Conservation (phyloP, 805 yeast genomes). For the Barnettozyma sp. region DNA sequence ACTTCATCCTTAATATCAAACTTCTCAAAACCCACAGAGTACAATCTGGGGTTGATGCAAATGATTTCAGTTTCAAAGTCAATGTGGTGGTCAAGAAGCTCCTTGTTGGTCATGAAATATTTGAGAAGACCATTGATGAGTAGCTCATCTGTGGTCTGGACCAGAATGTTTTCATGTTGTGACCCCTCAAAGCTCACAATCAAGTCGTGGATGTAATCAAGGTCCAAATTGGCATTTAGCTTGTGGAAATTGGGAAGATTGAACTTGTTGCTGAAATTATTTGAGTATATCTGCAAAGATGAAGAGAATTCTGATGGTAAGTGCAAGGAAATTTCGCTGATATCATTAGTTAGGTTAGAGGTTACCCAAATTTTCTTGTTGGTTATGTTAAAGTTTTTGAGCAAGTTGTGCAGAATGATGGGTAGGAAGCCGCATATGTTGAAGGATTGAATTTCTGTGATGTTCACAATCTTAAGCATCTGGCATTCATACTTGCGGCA, state of each 20-base stretch:
- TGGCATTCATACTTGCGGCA: conserved; percentile 40
- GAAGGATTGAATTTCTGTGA: conserved; percentile 47
- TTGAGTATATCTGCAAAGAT: conserved; percentile 7
- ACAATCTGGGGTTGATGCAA: conserved; percentile 20
- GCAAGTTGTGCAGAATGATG: conserved; percentile 16
- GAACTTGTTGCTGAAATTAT: conserved; percentile 6
- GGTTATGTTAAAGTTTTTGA: conserved; percentile 16
- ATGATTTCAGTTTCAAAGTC: conserved; percentile 15
- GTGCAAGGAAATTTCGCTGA: conserved; percentile 2
- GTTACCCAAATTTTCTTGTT: conserved; percentile 21
- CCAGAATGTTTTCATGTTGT: conserved; percentile 10
- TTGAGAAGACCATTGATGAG: conserved; percentile 20
- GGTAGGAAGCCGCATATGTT: conserved; percentile 37
- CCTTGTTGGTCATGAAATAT: conserved; percentile 14
- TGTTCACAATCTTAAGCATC: conserved; percentile 57
- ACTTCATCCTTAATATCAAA: conserved; percentile 14
- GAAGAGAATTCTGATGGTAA: conserved; percentile 5
- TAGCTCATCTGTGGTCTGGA: conserved; percentile 19
- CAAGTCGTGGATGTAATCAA: conserved; percentile 21
- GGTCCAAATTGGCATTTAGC: neutral
- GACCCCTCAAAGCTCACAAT: conserved; percentile 18
- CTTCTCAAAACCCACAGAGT: conserved; percentile 17
- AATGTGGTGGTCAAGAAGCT: conserved; percentile 6
- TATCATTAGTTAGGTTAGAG: conserved; percentile 4
- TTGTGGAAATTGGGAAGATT: conserved; percentile 4